Conservation (phyloP, 352 stramenopile genomes). For the Pythium brassicae region DNA sequence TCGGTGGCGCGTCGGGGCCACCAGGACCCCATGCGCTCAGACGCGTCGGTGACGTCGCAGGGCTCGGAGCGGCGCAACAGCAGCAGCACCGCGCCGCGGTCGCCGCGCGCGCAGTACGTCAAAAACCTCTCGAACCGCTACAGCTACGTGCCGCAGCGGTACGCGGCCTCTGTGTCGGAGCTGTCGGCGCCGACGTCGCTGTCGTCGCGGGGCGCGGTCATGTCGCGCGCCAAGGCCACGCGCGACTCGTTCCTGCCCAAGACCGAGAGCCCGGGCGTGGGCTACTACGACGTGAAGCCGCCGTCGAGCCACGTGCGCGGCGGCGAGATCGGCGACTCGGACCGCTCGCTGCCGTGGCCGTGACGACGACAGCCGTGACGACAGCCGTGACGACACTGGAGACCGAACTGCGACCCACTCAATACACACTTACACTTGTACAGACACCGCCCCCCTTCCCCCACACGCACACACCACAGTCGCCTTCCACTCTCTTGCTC, state of each 20-base stretch:
- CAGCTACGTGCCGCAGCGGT: conserved; percentile 65
- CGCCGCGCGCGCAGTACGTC: conserved; percentile 34
- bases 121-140: conserved; percentile 60
- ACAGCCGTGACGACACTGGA: no score
- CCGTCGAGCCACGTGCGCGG: conserved; percentile 52
- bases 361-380: conserved; percentile 15
- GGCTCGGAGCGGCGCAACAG: conserved; percentile 29
- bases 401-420: no score
- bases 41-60: conserved; percentile 54
- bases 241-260: conserved; percentile 73
- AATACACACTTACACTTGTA: no score
- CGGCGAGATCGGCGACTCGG: conserved; percentile 73
- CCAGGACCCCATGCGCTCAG: conserved; percentile 22
- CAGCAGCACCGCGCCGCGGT: conserved; percentile 18
- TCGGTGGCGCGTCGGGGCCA: neutral
- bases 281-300: conserved; percentile 76
- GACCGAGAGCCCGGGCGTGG: conserved; percentile 64
- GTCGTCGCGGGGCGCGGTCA: conserved; percentile 65
- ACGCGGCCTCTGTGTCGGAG: conserved; percentile 26
- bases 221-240: conserved; percentile 51
- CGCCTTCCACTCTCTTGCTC: no score
- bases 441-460: no score
- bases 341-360: conserved; percentile 57
- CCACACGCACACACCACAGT: no score
- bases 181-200: conserved; percentile 38